Base-by-base conservation (phyloP, 495 filamentous ascomycete genomes). In the Penicillium dipodomyicola region DNA sequence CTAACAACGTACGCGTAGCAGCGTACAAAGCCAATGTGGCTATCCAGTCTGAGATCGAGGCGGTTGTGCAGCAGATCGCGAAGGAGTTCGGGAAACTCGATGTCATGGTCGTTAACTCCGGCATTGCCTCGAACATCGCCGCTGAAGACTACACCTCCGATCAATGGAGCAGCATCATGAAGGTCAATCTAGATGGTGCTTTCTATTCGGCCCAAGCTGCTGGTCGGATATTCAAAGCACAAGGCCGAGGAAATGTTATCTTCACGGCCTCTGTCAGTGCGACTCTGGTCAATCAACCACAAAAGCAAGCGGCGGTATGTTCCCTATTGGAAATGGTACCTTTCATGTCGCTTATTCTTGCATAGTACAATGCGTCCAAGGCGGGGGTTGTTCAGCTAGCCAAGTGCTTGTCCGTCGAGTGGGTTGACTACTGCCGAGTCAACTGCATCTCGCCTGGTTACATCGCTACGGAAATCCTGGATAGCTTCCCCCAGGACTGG, bases 41-140 rank as follows among this genome's bases (percentile, higher is more conserved):
- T 14, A 69, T 72, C 27, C 80, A 80, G 59, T 65, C 81, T 10
- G 72, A 80, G 4, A 86, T 92, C 22, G 71, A 82, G 45, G 57
- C 64, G 0, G 72, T 77, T 27, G 69, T 89, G 22, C 74, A 86
- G 58, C 60, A 77, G 35, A 79, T 84, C 44, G 78, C 85, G 17
- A 55, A 67, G 40, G 87, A 90, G 11, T 89, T 91, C 69, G 82
- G 81, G 20, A 79, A 81, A 5, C 81, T 92, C 4, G 89, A 92
- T 64, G 79, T 91, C 62, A 87, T 92, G 61, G 82, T 92, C 39
- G 87, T 85, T 11, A 92, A 92, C 63, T 84, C 87, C 5, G 89
- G 89, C 6, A 85, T 91, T 43, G 72, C 78, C 4, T 87, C 64
- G 8, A 61, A 50, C 15, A 45, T 70, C n/a, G 52, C 69, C 0